phyloP scores from a whole-genome alignment of 495 filamentous ascomycete genomes.

The Aspergillus homomorphus region DNA sequence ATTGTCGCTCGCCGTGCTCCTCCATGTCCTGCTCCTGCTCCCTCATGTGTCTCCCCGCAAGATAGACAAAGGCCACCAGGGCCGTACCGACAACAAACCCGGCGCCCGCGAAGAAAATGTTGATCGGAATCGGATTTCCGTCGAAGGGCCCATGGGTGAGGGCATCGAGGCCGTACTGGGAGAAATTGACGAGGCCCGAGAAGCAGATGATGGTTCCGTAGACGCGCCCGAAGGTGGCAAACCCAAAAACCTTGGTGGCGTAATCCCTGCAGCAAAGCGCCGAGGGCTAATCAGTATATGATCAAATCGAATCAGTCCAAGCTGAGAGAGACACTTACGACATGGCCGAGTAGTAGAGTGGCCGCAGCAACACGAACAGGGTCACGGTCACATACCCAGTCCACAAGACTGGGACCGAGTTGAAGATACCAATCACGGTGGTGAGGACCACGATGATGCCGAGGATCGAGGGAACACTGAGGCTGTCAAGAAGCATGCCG shows the following conservation, averaged over 20 bases:
- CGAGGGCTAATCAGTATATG: neutral
- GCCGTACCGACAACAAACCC: conserved; percentile 60
- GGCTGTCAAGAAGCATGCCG: conserved; percentile 69
- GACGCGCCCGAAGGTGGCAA: conserved; percentile 87
- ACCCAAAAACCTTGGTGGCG: conserved; percentile 91
- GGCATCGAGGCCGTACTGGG: conserved; percentile 75
- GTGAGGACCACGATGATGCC: conserved; percentile 67
- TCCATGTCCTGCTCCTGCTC: conserved; percentile 16
- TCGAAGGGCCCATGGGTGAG: conserved; percentile 70
- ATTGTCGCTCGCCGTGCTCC: conserved; percentile 31
- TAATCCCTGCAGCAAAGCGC: conserved; percentile 59
- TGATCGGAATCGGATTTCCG: conserved; percentile 76
- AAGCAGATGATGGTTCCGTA: conserved; percentile 91
- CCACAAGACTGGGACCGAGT: conserved; percentile 66
- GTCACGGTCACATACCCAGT: conserved; percentile 74
- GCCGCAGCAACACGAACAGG: conserved; percentile 63
- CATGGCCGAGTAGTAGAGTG: conserved; percentile 52
- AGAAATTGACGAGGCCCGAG: conserved; percentile 81
- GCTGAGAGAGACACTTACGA: conserved; percentile 40
- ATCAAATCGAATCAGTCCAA: neutral
- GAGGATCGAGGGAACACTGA: conserved; percentile 67
- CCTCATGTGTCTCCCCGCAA: conserved; percentile 26
- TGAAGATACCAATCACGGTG: conserved; percentile 73
- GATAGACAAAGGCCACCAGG: conserved; percentile 57
- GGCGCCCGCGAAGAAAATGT: conserved; percentile 59